These are phyloP conservation scores for Gnaphalium uliginosum DNA, from an alignment of 129 eudicot species.

Conservation along the genomic window DNA sequence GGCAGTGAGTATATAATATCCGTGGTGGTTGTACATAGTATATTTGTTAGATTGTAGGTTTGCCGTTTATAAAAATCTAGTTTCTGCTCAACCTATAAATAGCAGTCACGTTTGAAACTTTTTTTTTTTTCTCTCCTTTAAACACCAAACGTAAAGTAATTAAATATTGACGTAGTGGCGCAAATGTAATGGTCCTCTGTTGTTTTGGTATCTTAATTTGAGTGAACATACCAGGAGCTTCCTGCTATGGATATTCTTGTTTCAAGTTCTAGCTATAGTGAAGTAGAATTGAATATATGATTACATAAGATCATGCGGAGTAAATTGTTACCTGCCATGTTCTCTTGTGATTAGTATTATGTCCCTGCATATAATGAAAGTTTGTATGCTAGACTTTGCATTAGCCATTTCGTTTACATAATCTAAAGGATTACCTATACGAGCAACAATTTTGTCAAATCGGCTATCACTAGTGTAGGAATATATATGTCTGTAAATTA, in stretches of 20 bases:
- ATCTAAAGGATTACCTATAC: slow-evolving; percentile 1
- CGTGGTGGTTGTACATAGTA: background rate
- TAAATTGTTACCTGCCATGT: background rate
- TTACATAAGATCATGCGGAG: background rate
- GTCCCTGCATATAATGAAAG: background rate
- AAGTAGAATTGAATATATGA: background rate
- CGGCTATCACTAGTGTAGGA: background rate
- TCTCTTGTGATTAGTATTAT: slow-evolving; percentile 11
- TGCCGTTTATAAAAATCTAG: background rate
- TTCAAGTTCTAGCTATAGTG: background rate
- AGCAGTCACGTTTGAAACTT: too few species aligned
- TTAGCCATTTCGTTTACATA: slow-evolving; percentile 3
- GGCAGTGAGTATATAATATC: background rate
- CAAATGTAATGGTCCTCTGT: background rate
- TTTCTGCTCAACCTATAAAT: background rate
- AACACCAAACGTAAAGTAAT: too few species aligned
- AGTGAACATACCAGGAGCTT: background rate
- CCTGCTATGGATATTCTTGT: slow-evolving; percentile 8
- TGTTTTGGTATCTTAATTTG: slow-evolving; percentile 1
- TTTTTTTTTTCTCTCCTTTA: too few species aligned
- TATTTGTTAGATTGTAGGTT: background rate
- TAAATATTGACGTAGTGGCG: too few species aligned
- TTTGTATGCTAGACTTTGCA: slow-evolving; percentile 12
- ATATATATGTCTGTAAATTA: background rate
- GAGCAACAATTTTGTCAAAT: slow-evolving; percentile 18